Conservation (phyloP, 169 alveolate genomes). For the Plasmodium ovale region DNA sequence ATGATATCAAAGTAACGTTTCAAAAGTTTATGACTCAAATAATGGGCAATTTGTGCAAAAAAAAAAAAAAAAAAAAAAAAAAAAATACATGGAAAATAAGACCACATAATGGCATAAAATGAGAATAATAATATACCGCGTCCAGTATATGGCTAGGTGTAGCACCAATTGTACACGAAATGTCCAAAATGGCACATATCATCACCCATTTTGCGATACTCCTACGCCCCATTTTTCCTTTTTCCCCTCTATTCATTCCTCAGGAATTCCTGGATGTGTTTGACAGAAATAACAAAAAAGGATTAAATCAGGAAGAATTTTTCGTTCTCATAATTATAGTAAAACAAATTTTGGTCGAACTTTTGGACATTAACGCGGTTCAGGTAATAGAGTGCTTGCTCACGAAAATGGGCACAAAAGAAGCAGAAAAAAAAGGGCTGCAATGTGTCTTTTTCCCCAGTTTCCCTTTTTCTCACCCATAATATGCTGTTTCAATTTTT, state of each 20-base stretch:
- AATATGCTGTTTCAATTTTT: background rate
- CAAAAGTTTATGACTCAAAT: background rate
- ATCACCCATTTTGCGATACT: too few species aligned
- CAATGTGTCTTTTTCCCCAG: background rate
- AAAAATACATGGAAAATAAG: background rate
- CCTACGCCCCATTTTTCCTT: too few species aligned
- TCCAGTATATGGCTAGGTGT: too few species aligned
- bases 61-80: background rate
- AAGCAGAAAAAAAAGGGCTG: constrained; percentile 16
- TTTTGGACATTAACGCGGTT: constrained; percentile 79
- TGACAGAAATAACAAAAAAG: constrained; percentile 77
- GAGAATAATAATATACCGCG: too few species aligned
- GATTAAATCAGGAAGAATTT: constrained; percentile 82
- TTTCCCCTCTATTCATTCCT: background rate
- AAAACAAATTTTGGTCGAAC: constrained; percentile 80
- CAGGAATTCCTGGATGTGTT: constrained; percentile 78
- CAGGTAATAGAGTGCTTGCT: constrained; percentile 43
- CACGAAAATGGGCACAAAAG: background rate
- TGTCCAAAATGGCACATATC: too few species aligned
- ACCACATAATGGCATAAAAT: background rate
- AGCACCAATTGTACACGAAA: too few species aligned
- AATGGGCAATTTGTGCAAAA: background rate
- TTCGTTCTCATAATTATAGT: constrained; percentile 78
- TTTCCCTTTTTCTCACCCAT: background rate
- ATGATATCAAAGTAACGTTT: constrained; percentile 75